Base-by-base conservation (phyloP, 257 asterid genomes). In the Salvia splendens region DNA sequence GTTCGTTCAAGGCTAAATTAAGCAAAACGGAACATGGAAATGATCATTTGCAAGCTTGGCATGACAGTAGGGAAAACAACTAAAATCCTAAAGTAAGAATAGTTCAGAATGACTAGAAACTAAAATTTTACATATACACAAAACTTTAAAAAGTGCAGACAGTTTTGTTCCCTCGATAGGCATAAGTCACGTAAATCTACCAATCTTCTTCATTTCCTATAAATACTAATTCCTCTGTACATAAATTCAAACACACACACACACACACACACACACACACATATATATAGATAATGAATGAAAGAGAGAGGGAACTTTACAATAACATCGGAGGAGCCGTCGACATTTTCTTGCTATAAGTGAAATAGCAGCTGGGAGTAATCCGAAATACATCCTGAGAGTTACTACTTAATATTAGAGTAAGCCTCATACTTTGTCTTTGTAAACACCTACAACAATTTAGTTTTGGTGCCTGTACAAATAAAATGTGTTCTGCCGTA, bases 311-410 rank as follows among this genome's bases (percentile, higher is more conserved):
- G 75, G 64, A 47, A 20, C 15, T 52, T 81, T 86, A 91, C 97
- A 64, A 94, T 88, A 64, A 96, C 96, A 52, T 94, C 96, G 65
- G 99, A 84, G 61, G 95, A 85, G 71, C 96, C 91, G 51, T 94
- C 93, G 54, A 88, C 76, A 14, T 20, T 20, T 20, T 20, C 24
- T 20, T 20, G 24, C 24, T 20, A 20, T 20, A 20, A 20, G 24
- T 20, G 24, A 20, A 20, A 20, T 20, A 20, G 24, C 24, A 0
- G 24, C 24, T 0, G 24, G 24, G 24, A 20, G 24, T 20, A 20
- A 20, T 20, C 24, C 24, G 24, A 1, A 20, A 20, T 20, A 20
- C 24, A 20, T 20, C 24, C 24, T 20, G 24, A 20, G 24, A 20
- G 24, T 20, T 20, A 20, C 24, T 20, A 20, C 24, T 20, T 20